Percentiles rank a stretch among this genome's conserved stretches.
These are phyloP conservation scores for Capronia americana DNA, from an alignment of 2,329 filamentous ascomycete genomes.

Conservation along the genomic window DNA sequence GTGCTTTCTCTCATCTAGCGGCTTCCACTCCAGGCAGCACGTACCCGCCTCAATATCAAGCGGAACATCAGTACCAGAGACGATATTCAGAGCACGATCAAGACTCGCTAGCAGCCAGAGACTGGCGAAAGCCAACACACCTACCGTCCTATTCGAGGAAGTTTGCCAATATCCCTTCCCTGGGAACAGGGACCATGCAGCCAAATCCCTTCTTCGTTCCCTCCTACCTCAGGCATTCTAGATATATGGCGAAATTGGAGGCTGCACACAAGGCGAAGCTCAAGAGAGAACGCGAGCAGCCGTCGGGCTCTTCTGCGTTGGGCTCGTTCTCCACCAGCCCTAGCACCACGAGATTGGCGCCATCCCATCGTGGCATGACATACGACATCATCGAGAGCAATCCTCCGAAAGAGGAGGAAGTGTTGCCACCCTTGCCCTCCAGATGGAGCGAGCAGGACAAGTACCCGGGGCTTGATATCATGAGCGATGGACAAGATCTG, in stretches of 20 bases:
- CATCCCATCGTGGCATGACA: constrained; percentile 76
- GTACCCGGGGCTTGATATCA: constrained; percentile 73
- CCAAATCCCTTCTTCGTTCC: constrained; percentile 74
- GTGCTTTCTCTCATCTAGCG: constrained; percentile 44
- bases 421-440: constrained; percentile 73
- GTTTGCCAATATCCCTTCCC: constrained; percentile 47
- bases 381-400: constrained; percentile 84
- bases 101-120: constrained; percentile 54
- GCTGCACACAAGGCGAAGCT: constrained; percentile 70
- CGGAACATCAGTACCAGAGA: constrained; percentile 45
- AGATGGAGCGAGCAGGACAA: constrained; percentile 84
- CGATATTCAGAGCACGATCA: constrained; percentile 52
- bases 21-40: constrained; percentile 44
- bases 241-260: constrained; percentile 77
- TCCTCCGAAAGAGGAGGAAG: constrained; percentile 65
- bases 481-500: constrained; percentile 75
- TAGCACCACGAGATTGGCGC: constrained; percentile 57
- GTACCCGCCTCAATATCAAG: constrained; percentile 46
- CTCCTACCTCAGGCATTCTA: constrained; percentile 79
- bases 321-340: constrained; percentile 60
- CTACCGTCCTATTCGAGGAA: constrained; percentile 58
- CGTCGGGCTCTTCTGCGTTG: constrained; percentile 50
- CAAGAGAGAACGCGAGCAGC: constrained; percentile 57
- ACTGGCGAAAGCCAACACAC: constrained; percentile 51
- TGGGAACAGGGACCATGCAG: constrained; percentile 39